Evolutionary conservation across 139 green algal species (phyloP), one percentile per base, ranked within the genome.

Genomic region (Tetradesmus obliquus): DNA sequence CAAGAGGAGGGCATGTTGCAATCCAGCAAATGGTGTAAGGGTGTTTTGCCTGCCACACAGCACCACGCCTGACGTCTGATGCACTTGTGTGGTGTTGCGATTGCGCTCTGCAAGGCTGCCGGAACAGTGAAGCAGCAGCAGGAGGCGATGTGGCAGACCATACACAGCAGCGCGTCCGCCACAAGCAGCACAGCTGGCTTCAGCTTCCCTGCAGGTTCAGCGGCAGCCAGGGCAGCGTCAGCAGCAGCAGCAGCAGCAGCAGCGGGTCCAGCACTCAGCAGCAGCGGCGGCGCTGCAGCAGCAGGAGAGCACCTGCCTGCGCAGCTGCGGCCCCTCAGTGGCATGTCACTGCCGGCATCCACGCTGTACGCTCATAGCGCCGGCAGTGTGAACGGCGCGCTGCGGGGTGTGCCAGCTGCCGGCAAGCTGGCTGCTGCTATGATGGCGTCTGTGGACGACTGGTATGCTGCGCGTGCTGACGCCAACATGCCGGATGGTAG

Each of bases 401-500:
- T 22, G 1, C 54, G 24, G 69, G 72, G 87, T 32, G 60, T 62
- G 76, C 57, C 22, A 20, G 79, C 20, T 20, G 79, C 20, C 20
- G 19, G 19, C 17, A 80, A 92, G 69, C n/a, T 84, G 8, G 82
- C 72, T 6, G 57, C 12, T n/a, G 15, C 54, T 17, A 32, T 89
- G 15, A 55, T 84, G 72, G 82, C 32, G 71, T n/a, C 82, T 55
- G 82, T 86, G 12, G 81, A 86, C 7, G 20, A 86, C 51, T 60
- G 24, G 82, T 87, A 62, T n/a, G 71, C 71, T 22, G 32, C 84
- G 22, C 3, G 45, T 2, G 62, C 84, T 89, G 60, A 62, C 17
- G n/a, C 62, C 9, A 89, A 89, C 62, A 89, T 89, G 84, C 32
- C 62, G 3, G 62, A 81, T 81, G 84, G 84, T 8, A 89, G 60